phyloP scores from a whole-genome alignment of 2,329 filamentous ascomycete genomes.

The Beauveria sp. region DNA sequence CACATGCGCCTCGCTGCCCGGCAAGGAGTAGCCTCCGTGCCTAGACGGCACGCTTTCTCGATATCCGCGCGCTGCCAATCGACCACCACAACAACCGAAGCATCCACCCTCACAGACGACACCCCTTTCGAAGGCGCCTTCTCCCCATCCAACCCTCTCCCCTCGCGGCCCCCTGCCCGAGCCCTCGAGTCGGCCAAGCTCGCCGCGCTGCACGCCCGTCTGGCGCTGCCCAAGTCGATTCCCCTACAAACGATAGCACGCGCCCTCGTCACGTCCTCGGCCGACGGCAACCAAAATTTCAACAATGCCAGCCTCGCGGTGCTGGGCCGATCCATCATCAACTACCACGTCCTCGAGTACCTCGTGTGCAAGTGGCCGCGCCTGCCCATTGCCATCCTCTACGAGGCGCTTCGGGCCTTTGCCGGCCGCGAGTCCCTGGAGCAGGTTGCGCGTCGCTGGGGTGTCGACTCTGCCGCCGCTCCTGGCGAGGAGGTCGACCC shows the following conservation, averaged over 20 bases:
- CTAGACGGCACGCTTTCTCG: constrained; percentile 20
- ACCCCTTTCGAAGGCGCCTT: constrained; percentile 14
- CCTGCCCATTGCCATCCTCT: constrained; percentile 80
- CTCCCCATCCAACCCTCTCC: constrained; percentile 34
- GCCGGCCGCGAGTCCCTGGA: constrained; percentile 67
- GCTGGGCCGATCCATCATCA: constrained; percentile 74
- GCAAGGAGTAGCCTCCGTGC: constrained; percentile 17
- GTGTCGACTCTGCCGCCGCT: constrained; percentile 77
- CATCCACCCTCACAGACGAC: constrained; percentile 18
- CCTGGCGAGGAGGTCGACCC: constrained; percentile 90
- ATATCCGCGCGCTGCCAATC: constrained; percentile 25
- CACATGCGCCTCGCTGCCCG: constrained; percentile 30
- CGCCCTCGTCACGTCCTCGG: constrained; percentile 76
- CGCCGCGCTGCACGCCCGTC: constrained; percentile 81
- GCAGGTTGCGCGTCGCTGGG: constrained; percentile 76
- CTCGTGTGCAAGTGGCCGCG: constrained; percentile 85
- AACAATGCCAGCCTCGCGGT: constrained; percentile 83
- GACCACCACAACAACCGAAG: constrained; percentile 18
- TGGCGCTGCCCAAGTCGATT: constrained; percentile 72
- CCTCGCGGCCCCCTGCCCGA: constrained; percentile 62
- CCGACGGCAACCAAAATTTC: constrained; percentile 70
- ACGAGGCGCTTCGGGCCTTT: constrained; percentile 79
- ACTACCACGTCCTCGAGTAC: constrained; percentile 83
- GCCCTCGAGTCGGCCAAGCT: constrained; percentile 77
- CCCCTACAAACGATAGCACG: constrained; percentile 81